Conservation (phyloP, 2,329 filamentous ascomycete species). For the Fusarium sp. region DNA sequence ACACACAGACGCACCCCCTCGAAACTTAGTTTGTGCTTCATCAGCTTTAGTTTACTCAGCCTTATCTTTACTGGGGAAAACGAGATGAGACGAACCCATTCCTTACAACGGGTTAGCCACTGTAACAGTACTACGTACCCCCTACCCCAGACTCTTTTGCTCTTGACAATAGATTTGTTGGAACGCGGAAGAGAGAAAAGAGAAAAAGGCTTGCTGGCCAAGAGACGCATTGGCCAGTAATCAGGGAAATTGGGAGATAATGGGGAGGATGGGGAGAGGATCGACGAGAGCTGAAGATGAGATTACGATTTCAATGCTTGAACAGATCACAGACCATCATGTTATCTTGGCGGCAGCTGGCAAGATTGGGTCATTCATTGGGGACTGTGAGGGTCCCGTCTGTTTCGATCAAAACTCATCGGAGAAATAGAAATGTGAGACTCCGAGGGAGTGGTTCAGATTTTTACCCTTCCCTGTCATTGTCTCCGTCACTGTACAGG, state of each 20-base stretch:
- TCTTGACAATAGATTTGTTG: not conserved
- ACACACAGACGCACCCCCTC: not conserved
- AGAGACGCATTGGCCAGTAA: constrained; percentile 4
- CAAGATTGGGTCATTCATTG: not conserved
- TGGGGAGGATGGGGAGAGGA: not conserved
- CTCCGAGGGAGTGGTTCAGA: constrained; percentile 4
- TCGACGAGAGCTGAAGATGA: not conserved
- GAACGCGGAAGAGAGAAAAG: not conserved
- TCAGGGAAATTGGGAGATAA: not conserved
- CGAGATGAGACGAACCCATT: not conserved
- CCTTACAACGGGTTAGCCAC: not conserved
- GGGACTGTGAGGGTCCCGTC: not conserved
- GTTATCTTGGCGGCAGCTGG: not conserved
- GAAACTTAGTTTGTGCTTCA: constrained; percentile 5
- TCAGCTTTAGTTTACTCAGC: constrained; percentile 2
- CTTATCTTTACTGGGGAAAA: not conserved
- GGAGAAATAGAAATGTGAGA: not conserved
- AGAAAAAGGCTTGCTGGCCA: not conserved
- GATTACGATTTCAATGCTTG: constrained; percentile 7
- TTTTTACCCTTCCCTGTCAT: not conserved
- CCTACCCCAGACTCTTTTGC: constrained; percentile 1
- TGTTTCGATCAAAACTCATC: not conserved
- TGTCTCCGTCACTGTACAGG: not conserved
- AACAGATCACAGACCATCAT: not conserved
- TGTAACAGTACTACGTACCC: not conserved